Percentiles rank a stretch among this genome's conserved stretches.
phyloP scores from a whole-genome alignment of 768 basidiomycete species.

The Lactarius sp. region DNA sequence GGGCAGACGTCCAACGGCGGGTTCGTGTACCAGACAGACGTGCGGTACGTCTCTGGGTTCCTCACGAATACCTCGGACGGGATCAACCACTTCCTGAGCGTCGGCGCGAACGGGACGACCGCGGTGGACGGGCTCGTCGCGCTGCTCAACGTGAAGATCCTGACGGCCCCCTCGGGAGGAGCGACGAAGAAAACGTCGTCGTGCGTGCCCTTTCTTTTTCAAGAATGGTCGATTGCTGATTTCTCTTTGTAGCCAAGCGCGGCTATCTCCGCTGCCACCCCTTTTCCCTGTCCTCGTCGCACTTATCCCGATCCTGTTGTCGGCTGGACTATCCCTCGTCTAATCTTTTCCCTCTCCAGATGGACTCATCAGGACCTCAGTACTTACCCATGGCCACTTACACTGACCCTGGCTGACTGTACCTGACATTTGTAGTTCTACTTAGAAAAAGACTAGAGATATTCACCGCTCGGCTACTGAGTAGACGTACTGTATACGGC shows the following conservation, averaged over 20 bases:
- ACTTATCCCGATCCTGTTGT: not conserved
- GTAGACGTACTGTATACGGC: not conserved
- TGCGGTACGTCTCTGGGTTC: slow-evolving; percentile 63
- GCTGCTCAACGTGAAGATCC: slow-evolving; percentile 67
- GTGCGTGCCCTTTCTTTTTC: slow-evolving; percentile 2
- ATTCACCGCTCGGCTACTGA: not conserved
- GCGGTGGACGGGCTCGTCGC: slow-evolving; percentile 83
- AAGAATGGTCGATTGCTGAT: not conserved
- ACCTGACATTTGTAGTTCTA: slow-evolving; percentile 11
- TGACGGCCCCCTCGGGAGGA: slow-evolving; percentile 32
- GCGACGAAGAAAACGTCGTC: slow-evolving; percentile 22
- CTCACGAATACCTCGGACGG: slow-evolving; percentile 63
- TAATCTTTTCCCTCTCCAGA: not conserved
- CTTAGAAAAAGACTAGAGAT: slow-evolving; percentile 7
- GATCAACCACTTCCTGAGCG: slow-evolving; percentile 62
- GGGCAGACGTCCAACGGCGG: slow-evolving; percentile 59
- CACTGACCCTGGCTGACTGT: slow-evolving; percentile 2
- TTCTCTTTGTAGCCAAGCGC: not conserved
- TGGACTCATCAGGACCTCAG: slow-evolving; percentile 14
- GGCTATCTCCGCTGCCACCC: not conserved
- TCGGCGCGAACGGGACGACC: slow-evolving; percentile 46
- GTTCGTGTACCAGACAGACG: slow-evolving; percentile 70
- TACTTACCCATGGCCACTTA: not conserved
- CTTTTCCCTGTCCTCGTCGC: not conserved
- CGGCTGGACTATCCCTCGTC: slow-evolving; percentile 6